These are phyloP conservation scores for Naganishia vishniacii DNA, from an alignment of 768 basidiomycete species.

Conservation along the genomic window DNA sequence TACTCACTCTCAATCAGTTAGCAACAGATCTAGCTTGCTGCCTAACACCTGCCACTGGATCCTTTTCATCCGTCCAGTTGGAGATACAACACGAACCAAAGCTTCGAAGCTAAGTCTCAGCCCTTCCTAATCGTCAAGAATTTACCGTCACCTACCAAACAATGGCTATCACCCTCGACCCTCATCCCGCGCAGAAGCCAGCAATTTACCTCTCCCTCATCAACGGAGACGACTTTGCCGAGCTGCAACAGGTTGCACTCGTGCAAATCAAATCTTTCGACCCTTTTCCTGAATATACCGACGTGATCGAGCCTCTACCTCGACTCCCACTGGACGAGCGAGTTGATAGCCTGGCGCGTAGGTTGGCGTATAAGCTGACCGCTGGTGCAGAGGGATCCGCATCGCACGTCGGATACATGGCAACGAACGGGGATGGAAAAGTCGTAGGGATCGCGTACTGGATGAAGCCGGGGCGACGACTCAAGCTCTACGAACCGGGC, in stretches of 20 bases:
- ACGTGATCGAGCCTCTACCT: conserved; percentile 24
- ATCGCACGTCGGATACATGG: conserved; percentile 22
- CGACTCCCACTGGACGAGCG: conserved; percentile 19
- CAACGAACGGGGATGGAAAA: conserved; percentile 2
- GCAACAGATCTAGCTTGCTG: too few species aligned
- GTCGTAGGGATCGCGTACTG: conserved; percentile 21
- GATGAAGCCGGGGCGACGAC: conserved; percentile 20
- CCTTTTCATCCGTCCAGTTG: too few species aligned
- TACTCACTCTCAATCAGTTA: too few species aligned
- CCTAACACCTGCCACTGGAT: too few species aligned
- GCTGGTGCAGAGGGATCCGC: neutral
- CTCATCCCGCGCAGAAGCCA: neutral
- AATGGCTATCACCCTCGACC: neutral
- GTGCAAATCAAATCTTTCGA: conserved; percentile 25
- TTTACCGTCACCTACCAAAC: neutral
- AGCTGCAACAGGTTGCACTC: conserved; percentile 1
- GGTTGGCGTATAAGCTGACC: conserved; percentile 21
- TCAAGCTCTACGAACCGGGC: conserved; percentile 8
- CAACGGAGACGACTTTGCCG: neutral
- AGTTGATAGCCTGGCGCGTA: conserved; percentile 12
- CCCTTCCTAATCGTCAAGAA: too few species aligned
- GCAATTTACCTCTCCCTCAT: neutral
- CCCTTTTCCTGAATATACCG: conserved; percentile 17
- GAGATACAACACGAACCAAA: too few species aligned
- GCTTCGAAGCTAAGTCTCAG: too few species aligned